phyloP scores from a whole-genome alignment of 345 rosid species.

The Jatropha curcas region DNA sequence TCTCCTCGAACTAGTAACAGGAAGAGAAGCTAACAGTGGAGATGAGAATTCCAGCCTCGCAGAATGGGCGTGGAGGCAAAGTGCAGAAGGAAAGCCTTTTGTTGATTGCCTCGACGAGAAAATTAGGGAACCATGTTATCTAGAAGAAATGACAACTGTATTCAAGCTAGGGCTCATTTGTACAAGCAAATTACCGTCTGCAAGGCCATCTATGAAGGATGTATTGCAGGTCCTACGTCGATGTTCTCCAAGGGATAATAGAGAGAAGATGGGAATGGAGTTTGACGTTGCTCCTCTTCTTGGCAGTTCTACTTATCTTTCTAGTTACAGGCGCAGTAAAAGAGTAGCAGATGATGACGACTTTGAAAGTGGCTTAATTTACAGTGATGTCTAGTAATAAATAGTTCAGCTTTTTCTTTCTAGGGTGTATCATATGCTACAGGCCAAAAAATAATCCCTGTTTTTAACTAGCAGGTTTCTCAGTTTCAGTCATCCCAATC shows the following conservation, averaged over 20 bases:
- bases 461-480: too few relatives aligned
- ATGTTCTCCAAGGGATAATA: constrained; percentile 23
- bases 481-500: too few relatives aligned
- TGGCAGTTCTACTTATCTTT: constrained; percentile 34
- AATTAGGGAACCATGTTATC: constrained; percentile 42
- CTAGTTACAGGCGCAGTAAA: constrained; percentile 27
- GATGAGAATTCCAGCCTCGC: constrained; percentile 74
- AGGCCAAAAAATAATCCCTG: background rate
- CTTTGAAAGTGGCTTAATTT: constrained; percentile 18
- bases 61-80: constrained; percentile 84
- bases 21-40: constrained; percentile 60
- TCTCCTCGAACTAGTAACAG: constrained; percentile 80
- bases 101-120: constrained; percentile 58
- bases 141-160: constrained; percentile 60
- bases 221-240: constrained; percentile 58
- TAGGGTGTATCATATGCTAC: background rate
- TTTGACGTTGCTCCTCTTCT: constrained; percentile 46
- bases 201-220: constrained; percentile 83
- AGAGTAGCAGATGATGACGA: constrained; percentile 12
- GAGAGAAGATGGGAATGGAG: constrained; percentile 30
- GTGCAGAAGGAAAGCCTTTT: constrained; percentile 44
- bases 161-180: constrained; percentile 70
- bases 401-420: background rate
- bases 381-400: background rate
- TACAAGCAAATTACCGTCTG: constrained; percentile 50